A percentile compares a stretch with the other conserved stretches of the same genome.
These are phyloP conservation scores for Ailanthus altissimus DNA, from an alignment of 345 rosid genomes.

Conservation along the genomic window DNA sequence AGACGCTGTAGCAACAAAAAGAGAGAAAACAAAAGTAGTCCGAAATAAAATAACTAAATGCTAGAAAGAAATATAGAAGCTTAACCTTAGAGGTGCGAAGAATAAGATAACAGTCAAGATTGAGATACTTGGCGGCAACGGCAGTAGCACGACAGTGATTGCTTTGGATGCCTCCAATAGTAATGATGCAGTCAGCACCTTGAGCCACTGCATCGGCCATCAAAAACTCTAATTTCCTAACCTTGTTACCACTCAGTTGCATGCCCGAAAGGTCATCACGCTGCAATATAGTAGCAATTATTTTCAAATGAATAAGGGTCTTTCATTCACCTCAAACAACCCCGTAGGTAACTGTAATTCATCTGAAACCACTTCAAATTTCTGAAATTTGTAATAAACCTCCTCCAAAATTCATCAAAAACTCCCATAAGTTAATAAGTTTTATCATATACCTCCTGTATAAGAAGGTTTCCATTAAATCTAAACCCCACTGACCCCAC, in stretches of 20 bases:
- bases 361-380: background rate
- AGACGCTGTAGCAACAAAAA: background rate
- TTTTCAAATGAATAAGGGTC: background rate
- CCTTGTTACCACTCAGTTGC: constrained; percentile 96
- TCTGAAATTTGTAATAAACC: background rate
- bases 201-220: constrained; percentile 82
- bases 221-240: constrained; percentile 79
- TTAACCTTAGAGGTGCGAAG: constrained; percentile 80
- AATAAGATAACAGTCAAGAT: constrained; percentile 68
- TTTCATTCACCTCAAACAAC: background rate
- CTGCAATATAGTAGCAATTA: constrained; percentile 29
- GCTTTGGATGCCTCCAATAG: constrained; percentile 92
- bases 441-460: background rate
- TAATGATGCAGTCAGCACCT: constrained; percentile 81
- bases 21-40: too few species aligned
- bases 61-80: background rate
- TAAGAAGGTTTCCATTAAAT: too few species aligned
- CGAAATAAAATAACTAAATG: background rate
- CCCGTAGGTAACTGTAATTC: background rate
- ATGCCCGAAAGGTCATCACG: constrained; percentile 86
- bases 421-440: background rate
- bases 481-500: too few species aligned
- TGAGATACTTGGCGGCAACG: constrained; percentile 83
- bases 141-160: constrained; percentile 95
- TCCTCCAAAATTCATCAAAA: background rate